phyloP scores from a whole-genome alignment of 257 asterid genomes.

The Nicotiana attenuata region DNA sequence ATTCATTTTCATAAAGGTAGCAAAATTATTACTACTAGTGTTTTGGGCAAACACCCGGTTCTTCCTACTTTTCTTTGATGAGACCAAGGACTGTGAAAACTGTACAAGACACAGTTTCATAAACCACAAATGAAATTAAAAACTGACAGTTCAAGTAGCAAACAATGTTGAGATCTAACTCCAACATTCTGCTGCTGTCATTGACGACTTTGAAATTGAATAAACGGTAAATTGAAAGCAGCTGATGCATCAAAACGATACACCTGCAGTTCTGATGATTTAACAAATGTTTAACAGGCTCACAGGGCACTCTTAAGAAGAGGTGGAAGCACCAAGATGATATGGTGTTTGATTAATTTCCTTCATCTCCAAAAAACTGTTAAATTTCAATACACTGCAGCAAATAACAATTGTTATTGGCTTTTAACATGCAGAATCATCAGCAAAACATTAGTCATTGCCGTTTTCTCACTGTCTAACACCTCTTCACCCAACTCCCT shows the following conservation, averaged over 20 bases:
- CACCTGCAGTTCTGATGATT: not conserved
- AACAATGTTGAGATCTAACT: not conserved
- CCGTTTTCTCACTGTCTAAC: not conserved
- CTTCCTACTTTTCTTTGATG: not conserved
- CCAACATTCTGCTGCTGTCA: too few relatives aligned
- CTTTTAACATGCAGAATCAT: not conserved
- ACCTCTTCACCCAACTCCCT: not conserved
- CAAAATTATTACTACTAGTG: not conserved
- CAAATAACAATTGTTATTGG: not conserved
- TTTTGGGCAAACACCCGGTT: not conserved
- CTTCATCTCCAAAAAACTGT: not conserved
- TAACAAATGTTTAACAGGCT: not conserved
- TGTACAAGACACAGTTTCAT: not conserved
- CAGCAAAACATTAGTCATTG: not conserved
- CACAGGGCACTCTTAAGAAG: not conserved
- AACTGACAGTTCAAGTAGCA: not conserved
- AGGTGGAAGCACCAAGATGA: not conserved
- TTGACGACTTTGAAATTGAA: not conserved
- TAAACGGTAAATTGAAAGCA: not conserved
- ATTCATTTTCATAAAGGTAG: not conserved
- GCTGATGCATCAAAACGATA: not conserved
- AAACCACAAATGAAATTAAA: not conserved
- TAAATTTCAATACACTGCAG: not conserved
- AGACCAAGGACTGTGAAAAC: not conserved
- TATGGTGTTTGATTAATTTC: not conserved